A percentile compares a stretch with the other conserved stretches of the same genome.
phyloP scores from a whole-genome alignment of 1,284 basidiomycete species.

The Xerocomus nothofagi region DNA sequence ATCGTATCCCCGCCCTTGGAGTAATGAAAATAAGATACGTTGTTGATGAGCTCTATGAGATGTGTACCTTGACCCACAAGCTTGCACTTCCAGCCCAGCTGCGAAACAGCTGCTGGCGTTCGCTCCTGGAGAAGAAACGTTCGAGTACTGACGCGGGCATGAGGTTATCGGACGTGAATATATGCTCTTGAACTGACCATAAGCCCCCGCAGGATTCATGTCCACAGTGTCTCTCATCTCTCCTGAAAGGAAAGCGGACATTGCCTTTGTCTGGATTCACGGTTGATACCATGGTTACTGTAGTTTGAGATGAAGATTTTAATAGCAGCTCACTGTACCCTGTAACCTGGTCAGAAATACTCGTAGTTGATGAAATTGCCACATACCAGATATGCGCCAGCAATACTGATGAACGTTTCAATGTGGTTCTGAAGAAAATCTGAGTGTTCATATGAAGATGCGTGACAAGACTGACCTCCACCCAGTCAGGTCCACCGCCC shows the following conservation, averaged over 20 bases:
- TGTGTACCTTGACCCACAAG: conserved; percentile 83
- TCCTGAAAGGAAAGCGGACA: conserved; percentile 92
- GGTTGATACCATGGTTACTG: not conserved
- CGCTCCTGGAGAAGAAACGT: conserved; percentile 86
- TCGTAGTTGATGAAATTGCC: not conserved
- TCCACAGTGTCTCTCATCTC: conserved; percentile 98
- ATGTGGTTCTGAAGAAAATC: conserved; percentile 56
- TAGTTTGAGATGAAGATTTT: not conserved
- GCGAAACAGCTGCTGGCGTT: conserved; percentile 89
- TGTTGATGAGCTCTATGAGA: not conserved
- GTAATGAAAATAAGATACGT: conserved; percentile 3
- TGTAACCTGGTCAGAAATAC: conserved; percentile 27
- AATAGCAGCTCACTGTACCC: conserved; percentile 63
- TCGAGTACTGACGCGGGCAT: conserved; percentile 57
- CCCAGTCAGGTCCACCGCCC: conserved; percentile 87
- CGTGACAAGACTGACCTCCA: conserved; percentile 61
- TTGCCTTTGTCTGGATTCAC: conserved; percentile 76
- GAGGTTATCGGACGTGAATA: not conserved
- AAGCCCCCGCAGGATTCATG: conserved; percentile 82
- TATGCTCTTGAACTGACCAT: conserved; percentile 49
- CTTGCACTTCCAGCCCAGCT: conserved; percentile 95
- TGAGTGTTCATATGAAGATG: not conserved
- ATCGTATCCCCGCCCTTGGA: conserved; percentile 81
- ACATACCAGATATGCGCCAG: conserved; percentile 82
- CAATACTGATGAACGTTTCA: conserved; percentile 81